phyloP scores from a whole-genome alignment of 306 rosid genomes.

The Abrus precatorius region DNA sequence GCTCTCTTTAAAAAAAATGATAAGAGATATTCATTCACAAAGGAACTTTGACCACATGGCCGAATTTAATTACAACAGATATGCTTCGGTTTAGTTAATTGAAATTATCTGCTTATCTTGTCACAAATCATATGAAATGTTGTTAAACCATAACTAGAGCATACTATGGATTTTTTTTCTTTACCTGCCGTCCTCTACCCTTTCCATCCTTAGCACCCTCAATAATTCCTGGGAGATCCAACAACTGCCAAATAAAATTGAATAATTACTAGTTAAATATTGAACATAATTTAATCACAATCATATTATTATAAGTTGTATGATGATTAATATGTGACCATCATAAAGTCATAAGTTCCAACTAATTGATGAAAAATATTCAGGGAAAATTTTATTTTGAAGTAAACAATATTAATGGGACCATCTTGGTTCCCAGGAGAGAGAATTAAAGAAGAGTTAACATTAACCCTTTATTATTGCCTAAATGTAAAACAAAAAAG shows the following conservation, averaged over 20 bases:
- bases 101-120: not conserved
- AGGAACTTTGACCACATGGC: not conserved
- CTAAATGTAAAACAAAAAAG: too few species aligned
- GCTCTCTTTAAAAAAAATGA: not conserved
- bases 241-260: conserved; percentile 71
- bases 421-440: not conserved
- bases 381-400: conserved; percentile 7
- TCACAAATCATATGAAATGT: conserved; percentile 32
- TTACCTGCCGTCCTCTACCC: conserved; percentile 99
- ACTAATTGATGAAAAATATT: conserved; percentile 2
- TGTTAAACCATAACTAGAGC: conserved; percentile 11
- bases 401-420: conserved; percentile 3
- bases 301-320: conserved; percentile 5
- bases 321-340: conserved; percentile 9
- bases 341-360: conserved; percentile 6
- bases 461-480: not conserved
- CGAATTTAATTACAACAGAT: conserved; percentile 1
- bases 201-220: conserved; percentile 99
- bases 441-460: not conserved
- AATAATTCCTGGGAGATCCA: conserved; percentile 98
- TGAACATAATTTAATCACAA: conserved; percentile 28
- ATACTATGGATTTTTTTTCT: conserved; percentile 8
- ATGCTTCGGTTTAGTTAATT: conserved; percentile 10
- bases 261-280: conserved; percentile 26
- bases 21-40: not conserved